Base-by-base conservation (phyloP, 345 rosid species). In the Acer saccharum region DNA sequence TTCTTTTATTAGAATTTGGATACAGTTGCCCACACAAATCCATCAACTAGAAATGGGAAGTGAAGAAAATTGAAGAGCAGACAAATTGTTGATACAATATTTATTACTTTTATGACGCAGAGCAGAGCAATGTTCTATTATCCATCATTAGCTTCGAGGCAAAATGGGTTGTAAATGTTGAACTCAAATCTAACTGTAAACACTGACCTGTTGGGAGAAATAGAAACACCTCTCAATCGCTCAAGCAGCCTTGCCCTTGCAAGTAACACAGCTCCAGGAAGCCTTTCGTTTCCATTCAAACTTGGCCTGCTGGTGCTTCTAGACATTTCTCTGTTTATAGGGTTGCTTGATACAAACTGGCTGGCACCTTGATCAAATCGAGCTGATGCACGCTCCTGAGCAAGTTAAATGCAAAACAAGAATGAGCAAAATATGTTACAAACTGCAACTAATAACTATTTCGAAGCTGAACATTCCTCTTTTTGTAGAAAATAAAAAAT, bases 191-290 rank as follows among this genome's bases (percentile, higher is more conserved):
- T 27, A 27, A 65, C 20, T 35, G 7, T 50, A 35, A 60, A 63
- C 46, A 83, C 81, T 74, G 41, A 93, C 98, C 99, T 90, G 90
- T 84, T 83, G 70, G 62, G 84, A 83, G 95, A 85, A 60, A 86
- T 78, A 55, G 93, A 83, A 41, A 90, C 92, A 18, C 97, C 95
- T 83, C 97, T 90, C 69, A 96, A 81, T 85, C 99, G 89, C 87
- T 94, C 98, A 80, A 89, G 84, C 82, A 96, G 98, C 84, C 98
- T 90, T 76, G 82, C 97, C 83, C 97, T 92, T 14, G 99, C 98
- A 76, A 92, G 98, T 29, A 92, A 85, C 78, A 96, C 99, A 73
- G 93, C 81, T 60, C 97, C 97, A 68, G 99, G 99, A 76, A 96
- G 98, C 88, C 98, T 88, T 43, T 91, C 96, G 48, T 79, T 86